Conservation (phyloP, 1,139 yeast genomes). For the Geotrichum klebahnii region DNA sequence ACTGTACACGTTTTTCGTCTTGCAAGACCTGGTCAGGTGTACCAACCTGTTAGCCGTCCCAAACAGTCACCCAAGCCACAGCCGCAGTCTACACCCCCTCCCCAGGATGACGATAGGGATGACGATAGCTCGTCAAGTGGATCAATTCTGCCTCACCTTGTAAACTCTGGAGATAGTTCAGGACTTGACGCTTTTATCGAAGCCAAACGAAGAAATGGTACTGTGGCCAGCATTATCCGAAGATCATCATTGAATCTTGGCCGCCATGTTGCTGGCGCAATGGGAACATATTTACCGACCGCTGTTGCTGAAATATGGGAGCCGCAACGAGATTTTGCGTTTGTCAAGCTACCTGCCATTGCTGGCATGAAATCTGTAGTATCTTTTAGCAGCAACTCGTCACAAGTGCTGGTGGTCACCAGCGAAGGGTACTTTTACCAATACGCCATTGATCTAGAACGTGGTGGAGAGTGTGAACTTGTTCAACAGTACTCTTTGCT, state of each 20-base stretch:
- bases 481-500: slow-evolving; percentile 58
- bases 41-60: slow-evolving; percentile 6
- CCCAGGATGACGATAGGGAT: slow-evolving; percentile 6
- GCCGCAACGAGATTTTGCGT: slow-evolving; percentile 87
- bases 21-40: slow-evolving; percentile 23
- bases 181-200: slow-evolving; percentile 24
- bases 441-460: slow-evolving; percentile 78
- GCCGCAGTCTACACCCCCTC: slow-evolving; percentile 13
- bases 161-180: slow-evolving; percentile 10
- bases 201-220: slow-evolving; percentile 23
- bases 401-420: slow-evolving; percentile 75
- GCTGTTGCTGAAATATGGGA: slow-evolving; percentile 82
- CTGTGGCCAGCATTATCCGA: slow-evolving; percentile 36
- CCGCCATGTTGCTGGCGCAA: slow-evolving; percentile 78
- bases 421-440: slow-evolving; percentile 84
- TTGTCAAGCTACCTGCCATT: slow-evolving; percentile 63
- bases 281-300: slow-evolving; percentile 83
- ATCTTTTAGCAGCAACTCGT: slow-evolving; percentile 47
- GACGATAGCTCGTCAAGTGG: slow-evolving; percentile 14
- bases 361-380: slow-evolving; percentile 26
- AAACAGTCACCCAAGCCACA: slow-evolving; percentile 1
- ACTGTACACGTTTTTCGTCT: slow-evolving; percentile 85
- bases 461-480: slow-evolving; percentile 90
- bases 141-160: slow-evolving; percentile 12
- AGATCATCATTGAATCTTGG: slow-evolving; percentile 56